Evolutionary conservation across 495 filamentous ascomycete genomes (phyloP), one percentile per base, ranked within the genome.

Genomic region (Astrothelium subdiscretum): DNA sequence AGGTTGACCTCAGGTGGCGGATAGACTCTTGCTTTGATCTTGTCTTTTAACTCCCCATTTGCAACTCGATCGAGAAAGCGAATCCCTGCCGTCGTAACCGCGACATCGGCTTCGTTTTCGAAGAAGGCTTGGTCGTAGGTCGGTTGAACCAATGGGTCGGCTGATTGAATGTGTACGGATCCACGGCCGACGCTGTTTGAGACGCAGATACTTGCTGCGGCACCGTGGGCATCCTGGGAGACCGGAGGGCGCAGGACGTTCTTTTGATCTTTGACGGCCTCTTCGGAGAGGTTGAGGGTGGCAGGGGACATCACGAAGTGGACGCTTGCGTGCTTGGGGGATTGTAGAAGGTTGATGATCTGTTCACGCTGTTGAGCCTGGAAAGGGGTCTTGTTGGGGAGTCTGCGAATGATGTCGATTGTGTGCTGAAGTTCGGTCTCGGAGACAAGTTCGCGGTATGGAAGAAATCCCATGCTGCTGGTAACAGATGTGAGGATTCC

Each of bases 401-500:
- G 24, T 8, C 24, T 54, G 2, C 24, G 20, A 29, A 54, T 29
- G 24, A 54, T 54, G 20, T 54, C 24, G 4, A 54, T 54, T 54
- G 48, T 54, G 48, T 29, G 48, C 48, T 54, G 48, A 24, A 54
- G 48, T 29, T 54, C 48, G 43, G 20, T 48, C 24, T 54, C 48
- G 0, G 48, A 54, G 22, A 29, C 22, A 27, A 54, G 48, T 29
- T 54, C 48, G 48, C 48, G 20, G 57, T 59, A 68, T 12, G 63
- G 63, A 32, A 68, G 62, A 60, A 68, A 68, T n/a, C 66, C 66
- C 48, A 65, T 63, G n/a, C 26, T 65, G 63, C 63, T 63, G 1
- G 38, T 20, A 32, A 68, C 62, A 29, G 43, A 35, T 12, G 59
- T 60, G 32, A 68, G 24, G 13, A 63, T 59, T 48, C 66, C 66